A percentile compares a stretch with the other conserved stretches of the same genome.
Evolutionary conservation across 805 yeast genomes (phyloP).

Genomic region (Starmera dryadoides): DNA sequence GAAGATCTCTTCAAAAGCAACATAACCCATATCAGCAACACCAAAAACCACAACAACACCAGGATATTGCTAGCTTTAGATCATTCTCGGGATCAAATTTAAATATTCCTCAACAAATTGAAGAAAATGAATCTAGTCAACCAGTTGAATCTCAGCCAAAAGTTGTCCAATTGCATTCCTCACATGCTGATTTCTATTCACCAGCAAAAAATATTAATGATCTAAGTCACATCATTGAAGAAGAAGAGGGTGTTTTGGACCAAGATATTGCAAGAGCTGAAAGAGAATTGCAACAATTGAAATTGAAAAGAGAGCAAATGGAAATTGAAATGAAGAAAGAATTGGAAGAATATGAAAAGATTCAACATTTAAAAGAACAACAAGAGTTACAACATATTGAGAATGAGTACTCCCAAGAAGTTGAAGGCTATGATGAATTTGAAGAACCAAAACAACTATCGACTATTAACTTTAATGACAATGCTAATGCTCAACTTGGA

Average conservation of each 20-base stretch:
- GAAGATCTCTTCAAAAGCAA: background rate
- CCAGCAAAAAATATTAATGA: background rate
- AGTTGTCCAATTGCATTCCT: too few species aligned
- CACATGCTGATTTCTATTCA: too few species aligned
- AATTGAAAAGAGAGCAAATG: constrained; percentile 1
- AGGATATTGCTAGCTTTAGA: too few species aligned
- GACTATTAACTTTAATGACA: too few species aligned
- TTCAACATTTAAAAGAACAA: background rate
- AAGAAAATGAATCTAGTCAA: too few species aligned
- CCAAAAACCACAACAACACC: constrained; percentile 4
- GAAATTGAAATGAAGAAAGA: background rate
- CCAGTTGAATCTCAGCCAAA: too few species aligned
- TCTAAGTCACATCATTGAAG: constrained; percentile 2
- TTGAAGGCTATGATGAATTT: constrained; percentile 4
- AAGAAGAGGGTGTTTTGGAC: constrained; percentile 11
- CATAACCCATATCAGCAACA: background rate
- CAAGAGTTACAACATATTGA: constrained; percentile 6
- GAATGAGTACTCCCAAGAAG: background rate
- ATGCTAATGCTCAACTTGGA: too few species aligned
- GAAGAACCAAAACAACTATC: constrained; percentile 4
- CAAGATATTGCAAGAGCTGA: constrained; percentile 1
- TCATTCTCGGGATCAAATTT: too few species aligned
- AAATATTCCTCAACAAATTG: too few species aligned
- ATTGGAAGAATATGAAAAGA: constrained; percentile 5
- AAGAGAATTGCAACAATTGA: constrained; percentile 1